Conservation (phyloP, 148 eudicot genomes). For the Silene latifolia region DNA sequence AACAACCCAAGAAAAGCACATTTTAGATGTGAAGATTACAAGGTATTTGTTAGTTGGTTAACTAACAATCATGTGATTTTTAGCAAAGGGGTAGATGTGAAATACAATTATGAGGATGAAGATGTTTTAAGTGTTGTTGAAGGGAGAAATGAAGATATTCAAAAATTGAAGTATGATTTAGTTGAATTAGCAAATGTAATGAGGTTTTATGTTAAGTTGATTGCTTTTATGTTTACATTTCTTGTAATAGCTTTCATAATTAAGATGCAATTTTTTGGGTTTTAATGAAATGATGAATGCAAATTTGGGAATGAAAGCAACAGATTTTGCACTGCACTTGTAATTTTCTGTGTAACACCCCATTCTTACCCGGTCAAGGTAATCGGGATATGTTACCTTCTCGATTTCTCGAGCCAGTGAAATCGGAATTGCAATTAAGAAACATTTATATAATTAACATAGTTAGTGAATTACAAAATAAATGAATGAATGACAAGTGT, state of each 20-base stretch:
- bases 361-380: no score
- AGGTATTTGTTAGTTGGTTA: neutral
- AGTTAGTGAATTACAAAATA: no score
- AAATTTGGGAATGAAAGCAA: neutral
- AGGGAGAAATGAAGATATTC: neutral
- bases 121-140: neutral
- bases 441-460: no score
- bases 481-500: no score
- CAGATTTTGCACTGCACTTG: neutral
- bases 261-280: neutral
- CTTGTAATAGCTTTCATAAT: neutral
- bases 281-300: neutral
- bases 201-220: neutral
- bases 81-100: neutral
- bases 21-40: no score
- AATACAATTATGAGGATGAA: neutral
- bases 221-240: neutral
- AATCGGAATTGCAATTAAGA: no score
- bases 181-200: neutral
- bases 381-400: no score
- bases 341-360: neutral
- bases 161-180: no score
- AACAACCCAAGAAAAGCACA: no score
- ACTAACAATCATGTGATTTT: no score
- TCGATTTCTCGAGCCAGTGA: no score